phyloP scores from a whole-genome alignment of 805 yeast genomes.

The Metschnikowia anglica region DNA sequence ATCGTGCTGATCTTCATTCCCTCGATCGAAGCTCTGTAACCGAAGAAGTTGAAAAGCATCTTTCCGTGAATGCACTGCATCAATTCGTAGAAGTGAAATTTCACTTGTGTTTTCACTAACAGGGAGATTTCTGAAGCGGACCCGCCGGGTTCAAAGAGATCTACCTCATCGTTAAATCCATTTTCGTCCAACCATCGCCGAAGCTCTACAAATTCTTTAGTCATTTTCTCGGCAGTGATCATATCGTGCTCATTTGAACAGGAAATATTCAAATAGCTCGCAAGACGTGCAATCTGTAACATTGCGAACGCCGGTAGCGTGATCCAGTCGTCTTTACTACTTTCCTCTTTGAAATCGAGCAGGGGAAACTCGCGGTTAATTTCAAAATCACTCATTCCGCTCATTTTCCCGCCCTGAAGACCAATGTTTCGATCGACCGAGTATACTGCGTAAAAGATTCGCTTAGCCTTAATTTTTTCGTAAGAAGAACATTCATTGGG shows the following conservation, averaged over 20 bases:
- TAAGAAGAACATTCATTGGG: slow-evolving; percentile 28
- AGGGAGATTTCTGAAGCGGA: slow-evolving; percentile 12
- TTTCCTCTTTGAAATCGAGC: slow-evolving; percentile 28
- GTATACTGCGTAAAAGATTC: slow-evolving; percentile 57
- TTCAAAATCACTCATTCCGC: slow-evolving; percentile 37
- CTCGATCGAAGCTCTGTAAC: slow-evolving; percentile 29
- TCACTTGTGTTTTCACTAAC: slow-evolving; percentile 36
- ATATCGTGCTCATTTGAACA: slow-evolving; percentile 26
- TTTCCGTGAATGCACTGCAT: slow-evolving; percentile 38
- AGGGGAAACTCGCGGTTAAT: slow-evolving; percentile 35
- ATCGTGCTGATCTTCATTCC: slow-evolving; percentile 35
- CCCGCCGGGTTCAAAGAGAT: slow-evolving; percentile 8
- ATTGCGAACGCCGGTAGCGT: slow-evolving; percentile 47
- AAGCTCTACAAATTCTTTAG: slow-evolving; percentile 30
- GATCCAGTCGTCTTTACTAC: slow-evolving; percentile 47
- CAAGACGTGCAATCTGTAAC: slow-evolving; percentile 43
- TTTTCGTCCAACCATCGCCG: slow-evolving; percentile 34
- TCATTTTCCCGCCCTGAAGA: slow-evolving; percentile 50
- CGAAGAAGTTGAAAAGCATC: slow-evolving; percentile 32
- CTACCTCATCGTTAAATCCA: slow-evolving; percentile 31
- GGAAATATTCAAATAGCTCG: slow-evolving; percentile 37
- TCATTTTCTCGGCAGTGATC: slow-evolving; percentile 32
- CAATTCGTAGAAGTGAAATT: slow-evolving; percentile 40
- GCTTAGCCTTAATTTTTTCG: slow-evolving; percentile 47
- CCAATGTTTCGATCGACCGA: slow-evolving; percentile 54